Base-by-base conservation (phyloP, 1,139 yeast genomes). In the Lodderomyces elongisporus region DNA sequence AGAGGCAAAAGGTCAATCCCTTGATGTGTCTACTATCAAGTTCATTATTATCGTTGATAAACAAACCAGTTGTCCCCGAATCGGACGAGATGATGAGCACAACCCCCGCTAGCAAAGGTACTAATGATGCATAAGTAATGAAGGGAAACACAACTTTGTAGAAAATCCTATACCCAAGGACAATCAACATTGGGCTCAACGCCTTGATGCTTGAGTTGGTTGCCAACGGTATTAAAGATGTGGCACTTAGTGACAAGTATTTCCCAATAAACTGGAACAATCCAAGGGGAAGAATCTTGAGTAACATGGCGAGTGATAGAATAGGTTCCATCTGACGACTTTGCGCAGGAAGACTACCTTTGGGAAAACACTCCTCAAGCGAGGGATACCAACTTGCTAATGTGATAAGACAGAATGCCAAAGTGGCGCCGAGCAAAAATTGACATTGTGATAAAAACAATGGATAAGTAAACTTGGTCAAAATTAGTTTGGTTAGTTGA, bases 361-460 rank as follows among this genome's bases (percentile, higher is more conserved):
- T 36, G 1, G 69, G 68, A 38, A 64, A 61, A 25, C 41, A 38
- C 1, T 29, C 27, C 4, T 44, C 35, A 9, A 55, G 26, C 3
- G 38, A 32, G 3, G 65, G 62, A 33, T 47, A 49, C 15, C 34
- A 26, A 32, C 50, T 49, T 3, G 52, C 43, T 5, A 52, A 22
- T 14, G 45, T 25, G 15, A 60, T 52, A 34, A 59, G 49, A 9
- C 43, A 20, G 7, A 53, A 45, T 13, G 68, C 60, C 16, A 66
- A 43, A 1, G 57, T 16, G 4, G 68, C 57, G 6, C 71, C 69
- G 15, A 62, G 58, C 7, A 65, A 39, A 35, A 68, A 72, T 42
- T 72, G 77, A 41, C 62, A 63, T 47, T 66, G 74, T n/a, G 75
- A 67, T 23, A 72, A 54, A 40, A 71, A 69, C 6, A 72, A 49